Evolutionary conservation across 2,329 filamentous ascomycete species (phyloP), one percentile per base, ranked within the genome.

Genomic region (Penicillium paneum): DNA sequence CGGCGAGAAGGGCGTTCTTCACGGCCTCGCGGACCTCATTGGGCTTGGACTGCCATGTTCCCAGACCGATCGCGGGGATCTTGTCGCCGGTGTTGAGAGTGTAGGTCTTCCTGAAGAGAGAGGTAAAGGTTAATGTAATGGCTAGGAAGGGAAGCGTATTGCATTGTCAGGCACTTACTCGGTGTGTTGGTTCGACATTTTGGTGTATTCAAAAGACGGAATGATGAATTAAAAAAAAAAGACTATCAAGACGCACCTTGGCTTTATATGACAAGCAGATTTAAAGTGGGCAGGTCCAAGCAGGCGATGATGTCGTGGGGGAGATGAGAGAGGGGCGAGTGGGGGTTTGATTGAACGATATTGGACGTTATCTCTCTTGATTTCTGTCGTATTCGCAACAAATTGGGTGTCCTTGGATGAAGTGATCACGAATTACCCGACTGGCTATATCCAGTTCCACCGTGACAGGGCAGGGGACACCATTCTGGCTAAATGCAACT

Each of bases 31-130:
- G 67, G 60, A 81, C 79, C 64, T 82, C 78, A 39, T 78, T 79
- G 44, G 78, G 76, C 65, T 76, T 75, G 62, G 81, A 79, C 62
- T 82, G 79, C 79, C 79, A 83, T 45, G 80, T 83, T 35, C 80
- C 80, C 54, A 83, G 78, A 28, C 80, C 79, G 41, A 81, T 61
- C 34, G 77, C 76, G 28, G 77, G 77, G 47, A 80, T 79, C 60
- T 77, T 72, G 56, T 68, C 76, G 35, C 78, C 77, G 15, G 77
- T 79, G 67, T 79, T 81, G 32, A 81, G 70, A 61, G 76, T 78
- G 65, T 76, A 76, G 19, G 63, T 65, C 56, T 72, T 74, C 48
- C 71, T 74, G 24, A 24, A 24, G 36, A 41, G 35, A 29, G 24
- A 24, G 10, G 31, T 11, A 38, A 15, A 3, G 15, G 51, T 49